phyloP scores from a whole-genome alignment of 805 yeast genomes.

The Scheffersomyces lignosus region DNA sequence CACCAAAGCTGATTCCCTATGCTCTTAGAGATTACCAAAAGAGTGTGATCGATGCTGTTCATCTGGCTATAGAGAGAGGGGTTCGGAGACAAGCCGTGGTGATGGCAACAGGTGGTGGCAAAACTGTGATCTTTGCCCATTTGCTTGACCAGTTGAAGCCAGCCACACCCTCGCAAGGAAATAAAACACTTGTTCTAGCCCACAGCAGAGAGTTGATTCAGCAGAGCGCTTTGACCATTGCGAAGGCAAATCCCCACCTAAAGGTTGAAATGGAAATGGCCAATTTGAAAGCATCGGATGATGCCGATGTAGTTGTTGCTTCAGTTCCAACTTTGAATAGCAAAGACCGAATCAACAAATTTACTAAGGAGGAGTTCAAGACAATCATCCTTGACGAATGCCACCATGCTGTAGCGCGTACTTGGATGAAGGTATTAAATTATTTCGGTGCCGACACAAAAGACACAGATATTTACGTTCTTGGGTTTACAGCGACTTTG shows the following conservation, averaged over 20 bases:
- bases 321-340: conserved; percentile 63
- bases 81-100: conserved; percentile 70
- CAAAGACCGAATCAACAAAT: conserved; percentile 28
- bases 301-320: conserved; percentile 69
- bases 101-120: conserved; percentile 94
- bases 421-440: conserved; percentile 58
- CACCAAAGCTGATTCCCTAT: too few relatives aligned
- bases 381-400: conserved; percentile 87
- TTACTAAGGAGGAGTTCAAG: conserved; percentile 61
- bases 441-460: conserved; percentile 54
- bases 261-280: conserved; percentile 74
- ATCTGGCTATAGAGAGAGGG: conserved; percentile 47
- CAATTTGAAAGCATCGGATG: conserved; percentile 36
- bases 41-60: conserved; percentile 62
- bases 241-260: conserved; percentile 47
- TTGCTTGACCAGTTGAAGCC: conserved; percentile 48
- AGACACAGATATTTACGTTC: conserved; percentile 50
- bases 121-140: conserved; percentile 75
- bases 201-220: conserved; percentile 77
- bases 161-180: conserved; percentile 22
- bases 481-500: conserved; percentile 90
- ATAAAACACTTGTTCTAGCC: conserved; percentile 61
- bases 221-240: conserved; percentile 62
- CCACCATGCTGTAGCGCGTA: conserved; percentile 79
- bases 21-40: conserved; percentile 64